Conservation (phyloP, 2,329 filamentous ascomycete genomes). For the Eurotiales sp. region DNA sequence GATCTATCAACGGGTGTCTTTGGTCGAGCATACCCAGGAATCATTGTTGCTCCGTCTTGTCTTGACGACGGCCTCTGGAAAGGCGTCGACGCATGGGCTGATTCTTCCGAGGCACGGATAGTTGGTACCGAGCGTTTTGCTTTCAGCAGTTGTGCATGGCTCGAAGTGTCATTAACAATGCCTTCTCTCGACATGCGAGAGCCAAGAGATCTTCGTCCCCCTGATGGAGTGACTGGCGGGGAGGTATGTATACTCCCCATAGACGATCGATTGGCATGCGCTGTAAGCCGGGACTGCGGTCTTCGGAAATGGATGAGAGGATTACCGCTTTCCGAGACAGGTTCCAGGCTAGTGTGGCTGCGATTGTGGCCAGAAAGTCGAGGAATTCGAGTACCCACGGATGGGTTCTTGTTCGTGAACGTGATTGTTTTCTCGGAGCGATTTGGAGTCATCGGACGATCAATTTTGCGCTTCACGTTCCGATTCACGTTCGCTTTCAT, state of each 20-base stretch:
- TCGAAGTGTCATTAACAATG: constrained; percentile 47
- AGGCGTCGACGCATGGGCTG: constrained; percentile 26
- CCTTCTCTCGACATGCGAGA: constrained; percentile 33
- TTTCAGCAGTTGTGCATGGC: constrained; percentile 53
- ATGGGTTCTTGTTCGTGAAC: constrained; percentile 74
- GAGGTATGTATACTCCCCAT: constrained; percentile 50
- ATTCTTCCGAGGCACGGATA: constrained; percentile 45
- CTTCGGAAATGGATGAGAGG: constrained; percentile 61
- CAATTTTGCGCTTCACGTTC: constrained; percentile 82
- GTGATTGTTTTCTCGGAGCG: constrained; percentile 77
- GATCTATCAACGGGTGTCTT: constrained; percentile 68
- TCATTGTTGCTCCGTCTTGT: constrained; percentile 32
- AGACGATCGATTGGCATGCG: constrained; percentile 66
- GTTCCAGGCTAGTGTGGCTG: constrained; percentile 72
- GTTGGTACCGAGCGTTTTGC: constrained; percentile 60
- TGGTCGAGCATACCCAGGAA: constrained; percentile 46
- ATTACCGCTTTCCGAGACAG: constrained; percentile 84
- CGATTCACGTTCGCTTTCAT: constrained; percentile 81
- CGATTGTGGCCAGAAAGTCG: constrained; percentile 70
- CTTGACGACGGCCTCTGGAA: constrained; percentile 37
- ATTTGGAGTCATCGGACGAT: constrained; percentile 61
- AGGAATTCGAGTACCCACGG: constrained; percentile 67
- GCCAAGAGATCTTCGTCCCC: constrained; percentile 58
- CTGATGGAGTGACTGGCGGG: constrained; percentile 54
- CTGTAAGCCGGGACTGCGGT: constrained; percentile 62